A percentile compares a stretch with the other conserved stretches of the same genome.
phyloP scores from a whole-genome alignment of 2,329 filamentous ascomycete species.

The Rhynchosporium secalis region DNA sequence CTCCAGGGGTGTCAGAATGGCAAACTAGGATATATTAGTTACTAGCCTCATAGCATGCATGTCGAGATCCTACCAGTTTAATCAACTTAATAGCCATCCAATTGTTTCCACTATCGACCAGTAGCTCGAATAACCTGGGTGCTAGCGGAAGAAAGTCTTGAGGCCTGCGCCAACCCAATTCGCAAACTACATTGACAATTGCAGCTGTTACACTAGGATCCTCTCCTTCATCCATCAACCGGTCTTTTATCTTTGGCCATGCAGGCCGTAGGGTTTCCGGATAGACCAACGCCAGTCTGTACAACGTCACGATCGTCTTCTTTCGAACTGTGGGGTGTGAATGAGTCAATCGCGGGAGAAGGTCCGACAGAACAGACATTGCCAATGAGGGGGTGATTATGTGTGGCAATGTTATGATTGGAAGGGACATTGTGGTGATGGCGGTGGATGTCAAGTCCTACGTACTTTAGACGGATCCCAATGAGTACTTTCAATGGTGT shows the following conservation, averaged over 20 bases:
- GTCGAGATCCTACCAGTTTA: constrained; percentile 68
- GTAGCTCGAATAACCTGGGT: constrained; percentile 84
- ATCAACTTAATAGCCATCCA: constrained; percentile 99
- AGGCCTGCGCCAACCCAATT: constrained; percentile 89
- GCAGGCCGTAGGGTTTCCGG: constrained; percentile 88
- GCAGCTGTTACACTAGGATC: constrained; percentile 92
- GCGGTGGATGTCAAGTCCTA: constrained; percentile 73
- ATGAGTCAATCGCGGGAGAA: constrained; percentile 83
- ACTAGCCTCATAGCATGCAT: constrained; percentile 56
- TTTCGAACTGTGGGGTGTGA: constrained; percentile 85
- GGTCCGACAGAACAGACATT: constrained; percentile 81
- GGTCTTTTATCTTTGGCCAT: constrained; percentile 97
- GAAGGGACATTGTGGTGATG: constrained; percentile 77
- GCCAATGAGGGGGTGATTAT: constrained; percentile 91
- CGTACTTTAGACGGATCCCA: constrained; percentile 22
- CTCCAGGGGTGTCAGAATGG: constrained; percentile 88
- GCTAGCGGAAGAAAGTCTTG: constrained; percentile 92
- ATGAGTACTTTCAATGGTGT: not conserved
- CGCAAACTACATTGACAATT: constrained; percentile 95
- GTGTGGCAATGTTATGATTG: constrained; percentile 88
- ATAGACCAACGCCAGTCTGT: constrained; percentile 91
- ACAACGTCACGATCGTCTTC: constrained; percentile 93
- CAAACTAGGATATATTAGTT: constrained; percentile 67
- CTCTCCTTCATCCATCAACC: constrained; percentile 84
- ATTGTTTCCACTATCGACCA: constrained; percentile 92